phyloP scores from a whole-genome alignment of 1,139 yeast species.

The Taphrina sp. region DNA sequence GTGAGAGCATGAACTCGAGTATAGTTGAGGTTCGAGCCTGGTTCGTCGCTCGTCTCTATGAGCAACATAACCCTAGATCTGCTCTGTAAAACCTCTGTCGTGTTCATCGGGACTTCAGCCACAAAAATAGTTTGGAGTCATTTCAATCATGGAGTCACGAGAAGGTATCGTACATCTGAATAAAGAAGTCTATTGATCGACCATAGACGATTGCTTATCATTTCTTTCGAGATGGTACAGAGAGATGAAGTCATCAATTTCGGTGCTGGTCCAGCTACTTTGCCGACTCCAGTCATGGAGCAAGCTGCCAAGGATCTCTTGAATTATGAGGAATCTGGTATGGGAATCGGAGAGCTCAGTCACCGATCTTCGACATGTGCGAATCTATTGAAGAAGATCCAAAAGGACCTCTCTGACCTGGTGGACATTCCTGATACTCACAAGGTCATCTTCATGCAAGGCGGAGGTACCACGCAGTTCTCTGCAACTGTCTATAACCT shows the following conservation, averaged over 20 bases:
- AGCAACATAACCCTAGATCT: too few species aligned
- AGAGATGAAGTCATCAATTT: slow-evolving; percentile 51
- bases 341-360: slow-evolving; percentile 93
- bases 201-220: too few species aligned
- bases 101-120: too few species aligned
- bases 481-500: slow-evolving; percentile 82
- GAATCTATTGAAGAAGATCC: slow-evolving; percentile 72
- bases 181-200: too few species aligned
- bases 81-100: too few species aligned
- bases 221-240: slow-evolving; percentile 1
- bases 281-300: slow-evolving; percentile 78
- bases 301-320: slow-evolving; percentile 83
- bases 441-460: slow-evolving; percentile 91
- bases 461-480: slow-evolving; percentile 96
- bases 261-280: slow-evolving; percentile 96
- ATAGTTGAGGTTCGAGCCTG: too few species aligned
- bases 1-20: too few species aligned
- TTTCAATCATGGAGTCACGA: too few species aligned
- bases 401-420: slow-evolving; percentile 60
- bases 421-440: slow-evolving; percentile 82
- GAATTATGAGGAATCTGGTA: slow-evolving; percentile 62
- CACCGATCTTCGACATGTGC: slow-evolving; percentile 87
- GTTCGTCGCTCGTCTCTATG: too few species aligned
- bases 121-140: too few species aligned
- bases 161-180: too few species aligned